Percentiles rank a stretch among this genome's conserved stretches.
Conservation (phyloP, 805 yeast species). For the Kodamaea restingae region DNA sequence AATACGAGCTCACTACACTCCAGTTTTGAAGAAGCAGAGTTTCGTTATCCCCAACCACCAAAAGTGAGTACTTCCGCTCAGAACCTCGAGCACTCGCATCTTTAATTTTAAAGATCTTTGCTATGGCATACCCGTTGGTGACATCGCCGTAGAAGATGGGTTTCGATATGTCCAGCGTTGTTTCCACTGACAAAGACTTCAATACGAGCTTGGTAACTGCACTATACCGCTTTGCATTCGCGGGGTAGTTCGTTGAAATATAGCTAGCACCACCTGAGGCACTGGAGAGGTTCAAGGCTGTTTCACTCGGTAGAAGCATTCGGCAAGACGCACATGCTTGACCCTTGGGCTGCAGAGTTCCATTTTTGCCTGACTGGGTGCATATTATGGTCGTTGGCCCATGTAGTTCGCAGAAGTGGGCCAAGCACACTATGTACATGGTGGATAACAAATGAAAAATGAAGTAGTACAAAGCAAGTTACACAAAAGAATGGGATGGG, state of each 20-base stretch:
- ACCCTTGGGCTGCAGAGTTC: conserved; percentile 29
- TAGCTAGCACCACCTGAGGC: conserved; percentile 25
- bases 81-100: conserved; percentile 72
- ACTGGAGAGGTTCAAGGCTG: conserved; percentile 19
- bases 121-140: conserved; percentile 54
- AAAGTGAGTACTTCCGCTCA: conserved; percentile 61
- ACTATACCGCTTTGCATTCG: conserved; percentile 44
- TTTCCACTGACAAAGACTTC: conserved; percentile 64
- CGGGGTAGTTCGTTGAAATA: conserved; percentile 60
- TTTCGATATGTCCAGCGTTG: conserved; percentile 52
- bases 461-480: not conserved
- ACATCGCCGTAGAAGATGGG: conserved; percentile 66
- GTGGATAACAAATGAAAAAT: not conserved
- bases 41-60: conserved; percentile 56
- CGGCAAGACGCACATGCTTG: conserved; percentile 59
- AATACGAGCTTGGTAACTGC: conserved; percentile 56
- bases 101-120: conserved; percentile 55
- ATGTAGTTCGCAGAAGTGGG: conserved; percentile 76
- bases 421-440: conserved; percentile 47
- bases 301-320: conserved; percentile 44
- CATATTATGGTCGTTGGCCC: conserved; percentile 68
- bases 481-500: not conserved
- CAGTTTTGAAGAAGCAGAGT: conserved; percentile 50
- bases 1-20: conserved; percentile 44
- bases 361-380: conserved; percentile 40